A percentile compares a stretch with the other conserved stretches of the same genome.
These are phyloP conservation scores for Paracorniculantispora psalliotae DNA, from an alignment of 2,329 filamentous ascomycete genomes.

Conservation along the genomic window DNA sequence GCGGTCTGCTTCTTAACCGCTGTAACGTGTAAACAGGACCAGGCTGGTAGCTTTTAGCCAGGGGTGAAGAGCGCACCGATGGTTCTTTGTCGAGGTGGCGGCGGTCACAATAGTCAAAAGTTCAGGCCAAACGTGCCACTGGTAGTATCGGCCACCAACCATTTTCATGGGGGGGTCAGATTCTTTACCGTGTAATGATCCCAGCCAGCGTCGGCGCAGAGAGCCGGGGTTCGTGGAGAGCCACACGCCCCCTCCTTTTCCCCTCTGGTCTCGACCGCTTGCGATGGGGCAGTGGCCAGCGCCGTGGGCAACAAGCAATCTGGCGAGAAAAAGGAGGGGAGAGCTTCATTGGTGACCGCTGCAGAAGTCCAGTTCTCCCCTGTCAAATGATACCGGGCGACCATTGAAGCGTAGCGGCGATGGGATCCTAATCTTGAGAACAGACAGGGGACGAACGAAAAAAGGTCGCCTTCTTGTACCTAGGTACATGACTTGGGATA, in stretches of 20 bases:
- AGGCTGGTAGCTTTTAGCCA: not conserved
- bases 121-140: not conserved
- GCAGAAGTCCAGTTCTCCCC: too few relatives aligned
- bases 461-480: not conserved
- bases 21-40: not conserved
- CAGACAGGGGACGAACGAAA: not conserved
- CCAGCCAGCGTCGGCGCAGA: not conserved
- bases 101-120: not conserved
- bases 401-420: not conserved
- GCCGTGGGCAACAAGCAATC: not conserved
- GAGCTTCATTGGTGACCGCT: not conserved
- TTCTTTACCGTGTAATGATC: not conserved
- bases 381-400: too few relatives aligned
- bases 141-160: not conserved
- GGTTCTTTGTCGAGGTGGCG: not conserved
- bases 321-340: not conserved
- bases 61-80: not conserved
- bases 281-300: not conserved
- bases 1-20: not conserved
- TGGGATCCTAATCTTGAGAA: not conserved
- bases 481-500: not conserved
- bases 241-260: not conserved
- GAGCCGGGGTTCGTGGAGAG: not conserved
- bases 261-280: conserved; percentile 9
- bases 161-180: too few relatives aligned